Evolutionary conservation across 1,139 yeast genomes (phyloP).

Genomic region (Magnusiomyces ingens): DNA sequence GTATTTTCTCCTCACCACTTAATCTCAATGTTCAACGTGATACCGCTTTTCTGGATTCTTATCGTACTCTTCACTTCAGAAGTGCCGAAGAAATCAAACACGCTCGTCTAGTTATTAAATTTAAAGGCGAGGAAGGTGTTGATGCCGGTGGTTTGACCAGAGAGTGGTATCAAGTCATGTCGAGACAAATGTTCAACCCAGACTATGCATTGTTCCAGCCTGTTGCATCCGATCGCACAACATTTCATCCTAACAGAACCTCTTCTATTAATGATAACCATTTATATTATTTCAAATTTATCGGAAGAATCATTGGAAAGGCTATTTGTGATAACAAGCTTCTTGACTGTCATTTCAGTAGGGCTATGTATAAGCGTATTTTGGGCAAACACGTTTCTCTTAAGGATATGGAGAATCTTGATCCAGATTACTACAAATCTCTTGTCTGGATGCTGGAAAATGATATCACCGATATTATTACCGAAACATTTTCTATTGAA

Average conservation of each 20-base stretch:
- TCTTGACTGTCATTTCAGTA: conserved; percentile 89
- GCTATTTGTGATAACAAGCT: conserved; percentile 85
- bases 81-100: conserved; percentile 67
- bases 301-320: conserved; percentile 90
- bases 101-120: conserved; percentile 68
- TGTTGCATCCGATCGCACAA: conserved; percentile 84
- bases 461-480: conserved; percentile 89
- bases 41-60: conserved; percentile 88
- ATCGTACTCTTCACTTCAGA: conserved; percentile 76
- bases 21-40: conserved; percentile 74
- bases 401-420: conserved; percentile 93
- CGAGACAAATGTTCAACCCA: conserved; percentile 94
- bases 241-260: conserved; percentile 92
- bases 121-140: conserved; percentile 91
- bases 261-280: conserved; percentile 94
- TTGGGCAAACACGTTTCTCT: conserved; percentile 76
- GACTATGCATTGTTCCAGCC: conserved; percentile 92
- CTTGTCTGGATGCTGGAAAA: conserved; percentile 95
- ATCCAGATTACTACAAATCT: conserved; percentile 86
- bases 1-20: conserved; percentile 39
- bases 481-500: conserved; percentile 93
- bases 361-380: conserved; percentile 88
- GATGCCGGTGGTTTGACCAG: conserved; percentile 98
- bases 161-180: conserved; percentile 94
- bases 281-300: conserved; percentile 83